Percentiles rank a stretch among this genome's conserved stretches.
phyloP scores from a whole-genome alignment of 1,284 basidiomycete species.

The Cutaneotrichosporon cyanovorans region DNA sequence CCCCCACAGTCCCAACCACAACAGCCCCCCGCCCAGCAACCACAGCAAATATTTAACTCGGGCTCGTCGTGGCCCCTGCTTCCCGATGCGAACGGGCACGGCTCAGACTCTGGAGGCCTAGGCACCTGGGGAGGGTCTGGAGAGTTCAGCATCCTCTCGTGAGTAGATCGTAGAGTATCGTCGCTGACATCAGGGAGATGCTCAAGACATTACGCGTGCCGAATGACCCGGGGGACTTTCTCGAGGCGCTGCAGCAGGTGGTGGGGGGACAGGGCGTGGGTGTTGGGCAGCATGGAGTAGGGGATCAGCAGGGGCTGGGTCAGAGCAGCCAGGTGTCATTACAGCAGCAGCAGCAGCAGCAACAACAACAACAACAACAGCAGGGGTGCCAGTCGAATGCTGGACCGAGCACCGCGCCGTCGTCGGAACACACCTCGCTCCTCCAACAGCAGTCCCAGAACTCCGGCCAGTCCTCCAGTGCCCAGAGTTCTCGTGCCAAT shows the following conservation, averaged over 20 bases:
- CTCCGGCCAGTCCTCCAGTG: not conserved
- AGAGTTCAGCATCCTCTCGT: slow-evolving; percentile 20
- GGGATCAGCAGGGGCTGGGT: not conserved
- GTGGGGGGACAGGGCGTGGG: slow-evolving; percentile 2
- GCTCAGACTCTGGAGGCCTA: not conserved
- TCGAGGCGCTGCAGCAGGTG: slow-evolving; percentile 34
- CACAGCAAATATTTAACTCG: slow-evolving; percentile 2
- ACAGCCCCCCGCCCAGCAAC: slow-evolving; percentile 1
- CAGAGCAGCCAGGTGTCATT: not conserved
- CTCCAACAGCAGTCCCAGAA: no score
- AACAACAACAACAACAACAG: slow-evolving; percentile 3
- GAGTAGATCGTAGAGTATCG: not conserved
- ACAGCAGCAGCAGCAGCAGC: not conserved
- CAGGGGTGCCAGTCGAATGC: no score
- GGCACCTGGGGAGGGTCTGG: slow-evolving; percentile 10
- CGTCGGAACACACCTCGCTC: no score
- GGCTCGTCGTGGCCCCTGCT: slow-evolving; percentile 32
- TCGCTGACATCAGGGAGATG: slow-evolving; percentile 31
- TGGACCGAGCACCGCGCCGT: no score
- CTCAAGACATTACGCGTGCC: slow-evolving; percentile 42
- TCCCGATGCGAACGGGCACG: slow-evolving; percentile 21
- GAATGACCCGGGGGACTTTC: slow-evolving; percentile 38
- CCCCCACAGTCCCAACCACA: not conserved
- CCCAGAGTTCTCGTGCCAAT: no score
- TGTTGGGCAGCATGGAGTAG: not conserved